phyloP scores from a whole-genome alignment of 2,329 filamentous ascomycete genomes.

The Lasiodiplodia gonubiensis region DNA sequence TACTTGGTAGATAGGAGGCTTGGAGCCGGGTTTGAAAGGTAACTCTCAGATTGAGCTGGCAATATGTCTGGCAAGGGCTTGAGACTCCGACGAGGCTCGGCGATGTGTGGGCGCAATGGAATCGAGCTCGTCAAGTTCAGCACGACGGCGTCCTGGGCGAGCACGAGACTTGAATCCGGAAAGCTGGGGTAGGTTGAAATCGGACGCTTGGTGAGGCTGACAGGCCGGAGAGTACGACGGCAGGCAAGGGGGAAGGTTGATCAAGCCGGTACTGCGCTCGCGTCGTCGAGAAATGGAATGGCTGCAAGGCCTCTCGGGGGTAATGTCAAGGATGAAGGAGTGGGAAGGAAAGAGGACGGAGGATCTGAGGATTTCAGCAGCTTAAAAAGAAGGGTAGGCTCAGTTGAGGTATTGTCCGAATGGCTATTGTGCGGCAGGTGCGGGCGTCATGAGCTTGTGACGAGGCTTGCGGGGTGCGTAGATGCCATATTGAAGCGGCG shows the following conservation, averaged over 20 bases:
- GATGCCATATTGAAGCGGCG: neutral
- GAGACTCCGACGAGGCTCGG: too few relatives aligned
- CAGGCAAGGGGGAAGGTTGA: neutral
- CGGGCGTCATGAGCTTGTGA: neutral
- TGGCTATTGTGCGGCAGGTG: neutral
- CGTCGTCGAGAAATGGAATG: too few relatives aligned
- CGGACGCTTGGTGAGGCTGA: neutral
- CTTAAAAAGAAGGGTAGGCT: neutral
- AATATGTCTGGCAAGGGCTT: too few relatives aligned
- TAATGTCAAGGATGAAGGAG: neutral
- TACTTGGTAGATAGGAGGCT: too few relatives aligned
- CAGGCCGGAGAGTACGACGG: neutral
- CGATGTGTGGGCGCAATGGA: too few relatives aligned
- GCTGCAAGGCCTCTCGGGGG: neutral
- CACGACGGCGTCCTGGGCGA: too few relatives aligned
- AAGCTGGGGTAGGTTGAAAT: neutral
- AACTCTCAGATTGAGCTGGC: too few relatives aligned
- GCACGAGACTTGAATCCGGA: too few relatives aligned
- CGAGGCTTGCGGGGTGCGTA: neutral
- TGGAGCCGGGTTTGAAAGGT: too few relatives aligned
- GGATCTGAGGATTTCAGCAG: neutral
- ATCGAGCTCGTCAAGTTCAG: too few relatives aligned
- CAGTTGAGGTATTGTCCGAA: neutral
- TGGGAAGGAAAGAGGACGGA: neutral
- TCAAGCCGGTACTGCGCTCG: neutral